Evolutionary conservation across 2,329 filamentous ascomycete genomes (phyloP).

Genomic region (Botrytis sinoallii): DNA sequence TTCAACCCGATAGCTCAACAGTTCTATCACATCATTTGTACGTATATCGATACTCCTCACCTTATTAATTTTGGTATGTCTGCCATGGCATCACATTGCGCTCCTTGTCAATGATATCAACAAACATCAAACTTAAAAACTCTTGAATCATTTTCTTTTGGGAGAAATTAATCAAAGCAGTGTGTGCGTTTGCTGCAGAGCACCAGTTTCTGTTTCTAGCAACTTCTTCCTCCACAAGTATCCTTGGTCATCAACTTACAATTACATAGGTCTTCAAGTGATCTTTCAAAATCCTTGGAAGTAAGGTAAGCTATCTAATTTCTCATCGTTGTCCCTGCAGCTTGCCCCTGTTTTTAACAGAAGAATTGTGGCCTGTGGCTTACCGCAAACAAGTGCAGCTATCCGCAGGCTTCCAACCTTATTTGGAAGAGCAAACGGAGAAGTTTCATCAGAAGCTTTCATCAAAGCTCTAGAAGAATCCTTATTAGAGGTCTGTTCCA

Average conservation of each 20-base stretch:
- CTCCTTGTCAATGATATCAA: background rate
- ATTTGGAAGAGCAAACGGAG: constrained; percentile 32
- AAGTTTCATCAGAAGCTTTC: constrained; percentile 15
- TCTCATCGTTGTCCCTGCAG: constrained; percentile 15
- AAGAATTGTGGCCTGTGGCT: constrained; percentile 25
- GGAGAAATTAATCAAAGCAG: background rate
- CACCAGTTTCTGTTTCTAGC: background rate
- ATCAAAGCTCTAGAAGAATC: constrained; percentile 19
- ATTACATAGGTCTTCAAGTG: constrained; percentile 2
- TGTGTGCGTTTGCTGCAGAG: background rate
- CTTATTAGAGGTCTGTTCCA: constrained; percentile 6
- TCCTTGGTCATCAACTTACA: background rate
- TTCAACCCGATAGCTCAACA: background rate
- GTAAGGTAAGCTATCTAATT: background rate
- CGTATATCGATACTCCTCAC: background rate
- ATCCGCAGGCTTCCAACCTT: constrained; percentile 23
- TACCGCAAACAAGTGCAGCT: constrained; percentile 28
- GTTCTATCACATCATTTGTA: background rate
- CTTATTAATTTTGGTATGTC: background rate
- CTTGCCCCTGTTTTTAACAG: constrained; percentile 20
- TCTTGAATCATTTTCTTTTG: background rate
- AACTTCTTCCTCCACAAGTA: background rate
- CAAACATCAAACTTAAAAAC: constrained; percentile 12
- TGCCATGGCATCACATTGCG: background rate
- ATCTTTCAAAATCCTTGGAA: constrained; percentile 6